Percentiles rank a stretch among this genome's conserved stretches.
Evolutionary conservation across 805 yeast species (phyloP).

Genomic region (Starmerella khaoyaiensis): DNA sequence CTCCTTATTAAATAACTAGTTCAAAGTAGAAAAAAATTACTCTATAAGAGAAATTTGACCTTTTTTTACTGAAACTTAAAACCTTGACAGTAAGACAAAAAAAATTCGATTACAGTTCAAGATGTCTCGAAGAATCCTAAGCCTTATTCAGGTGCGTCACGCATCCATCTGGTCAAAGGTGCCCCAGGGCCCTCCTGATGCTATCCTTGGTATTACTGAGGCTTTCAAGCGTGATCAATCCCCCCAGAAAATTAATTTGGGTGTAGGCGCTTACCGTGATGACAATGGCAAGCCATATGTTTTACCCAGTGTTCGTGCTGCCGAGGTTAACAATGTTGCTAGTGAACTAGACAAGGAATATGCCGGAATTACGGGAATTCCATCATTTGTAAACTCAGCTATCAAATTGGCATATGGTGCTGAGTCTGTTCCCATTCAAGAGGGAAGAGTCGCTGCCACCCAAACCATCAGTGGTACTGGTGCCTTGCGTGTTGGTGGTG

Average conservation of each 20-base stretch:
- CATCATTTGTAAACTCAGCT: conserved; percentile 52
- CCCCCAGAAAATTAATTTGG: conserved; percentile 41
- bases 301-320: conserved; percentile 58
- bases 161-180: conserved; percentile 32
- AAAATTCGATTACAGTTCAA: too few species aligned
- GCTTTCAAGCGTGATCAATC: conserved; percentile 52
- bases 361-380: conserved; percentile 72
- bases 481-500: conserved; percentile 73
- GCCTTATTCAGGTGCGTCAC: conserved; percentile 5
- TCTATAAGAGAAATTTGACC: too few species aligned
- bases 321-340: conserved; percentile 41
- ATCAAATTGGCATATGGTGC: conserved; percentile 58
- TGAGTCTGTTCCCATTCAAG: conserved; percentile 43
- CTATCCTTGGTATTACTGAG: conserved; percentile 62
- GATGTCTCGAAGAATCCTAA: too few species aligned
- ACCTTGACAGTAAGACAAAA: too few species aligned
- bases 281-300: conserved; percentile 79
- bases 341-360: conserved; percentile 63
- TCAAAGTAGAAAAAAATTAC: too few species aligned
- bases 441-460: conserved; percentile 59
- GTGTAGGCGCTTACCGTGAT: conserved; percentile 92
- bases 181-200: conserved; percentile 67
- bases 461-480: conserved; percentile 96
- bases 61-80: too few species aligned
- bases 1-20: too few species aligned